Conservation (phyloP, 2,329 filamentous ascomycete genomes). For the Ophiosphaerella korrae region DNA sequence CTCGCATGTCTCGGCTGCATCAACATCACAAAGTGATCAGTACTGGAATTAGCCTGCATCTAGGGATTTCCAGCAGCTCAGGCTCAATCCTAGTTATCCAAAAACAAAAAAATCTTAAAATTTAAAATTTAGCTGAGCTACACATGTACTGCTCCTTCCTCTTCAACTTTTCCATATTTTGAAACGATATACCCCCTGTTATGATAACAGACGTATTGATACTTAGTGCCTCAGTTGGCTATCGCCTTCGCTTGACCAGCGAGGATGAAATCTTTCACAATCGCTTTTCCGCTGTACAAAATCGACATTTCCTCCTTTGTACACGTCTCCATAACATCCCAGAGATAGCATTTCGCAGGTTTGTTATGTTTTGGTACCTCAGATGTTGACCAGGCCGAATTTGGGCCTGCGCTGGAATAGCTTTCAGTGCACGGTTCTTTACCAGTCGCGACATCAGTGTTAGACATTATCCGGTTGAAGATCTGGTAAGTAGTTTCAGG, state of each 20-base stretch:
- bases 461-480: constrained; percentile 55
- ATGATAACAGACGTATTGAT: too few relatives aligned
- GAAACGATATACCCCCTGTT: too few relatives aligned
- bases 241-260: constrained; percentile 8
- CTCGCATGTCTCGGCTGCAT: too few relatives aligned
- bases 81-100: too few relatives aligned
- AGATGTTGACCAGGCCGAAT: constrained; percentile 6
- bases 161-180: too few relatives aligned
- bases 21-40: too few relatives aligned
- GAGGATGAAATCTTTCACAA: constrained; percentile 12
- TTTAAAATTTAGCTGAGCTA: too few relatives aligned
- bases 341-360: constrained; percentile 13
- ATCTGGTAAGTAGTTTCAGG: constrained; percentile 55
- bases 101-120: too few relatives aligned
- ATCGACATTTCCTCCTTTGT: constrained; percentile 7
- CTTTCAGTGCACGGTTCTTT: constrained; percentile 10
- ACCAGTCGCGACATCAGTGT: constrained; percentile 59
- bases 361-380: constrained; percentile 1
- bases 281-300: constrained; percentile 7
- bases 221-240: neutral
- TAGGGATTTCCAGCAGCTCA: too few relatives aligned
- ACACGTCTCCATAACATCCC: constrained; percentile 20
- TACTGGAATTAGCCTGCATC: too few relatives aligned
- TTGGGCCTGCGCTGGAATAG: constrained; percentile 4
- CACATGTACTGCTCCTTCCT: too few relatives aligned